Evolutionary conservation across 441 rosid genomes (phyloP).

Genomic region (Eruca vesicaria): DNA sequence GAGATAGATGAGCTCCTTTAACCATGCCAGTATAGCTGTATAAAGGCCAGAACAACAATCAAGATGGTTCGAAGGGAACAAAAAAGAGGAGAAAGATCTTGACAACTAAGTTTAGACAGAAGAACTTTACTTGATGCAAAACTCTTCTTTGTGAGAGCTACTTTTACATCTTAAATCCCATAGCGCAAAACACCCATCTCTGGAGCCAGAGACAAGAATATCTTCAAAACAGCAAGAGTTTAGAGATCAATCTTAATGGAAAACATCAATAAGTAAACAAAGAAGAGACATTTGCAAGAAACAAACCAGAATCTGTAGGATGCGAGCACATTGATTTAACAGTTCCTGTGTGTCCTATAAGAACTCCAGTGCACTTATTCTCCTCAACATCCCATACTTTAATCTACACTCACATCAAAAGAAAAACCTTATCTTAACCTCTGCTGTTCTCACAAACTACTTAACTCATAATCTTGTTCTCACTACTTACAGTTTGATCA

Average conservation of each 20-base stretch:
- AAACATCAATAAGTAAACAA: not conserved
- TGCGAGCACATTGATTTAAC: not conserved
- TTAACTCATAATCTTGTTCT: not conserved
- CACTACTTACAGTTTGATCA: not conserved
- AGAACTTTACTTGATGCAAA: not conserved
- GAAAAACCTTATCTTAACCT: no score
- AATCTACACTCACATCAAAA: not conserved
- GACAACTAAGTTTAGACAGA: not conserved
- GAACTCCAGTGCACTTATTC: not conserved
- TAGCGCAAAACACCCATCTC: not conserved
- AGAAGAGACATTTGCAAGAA: not conserved
- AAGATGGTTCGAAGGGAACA: not conserved
- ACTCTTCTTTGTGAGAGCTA: no score
- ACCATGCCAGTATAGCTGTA: not conserved
- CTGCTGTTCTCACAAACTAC: not conserved
- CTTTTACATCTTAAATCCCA: not conserved
- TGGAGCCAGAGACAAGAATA: not conserved
- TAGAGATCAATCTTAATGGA: not conserved
- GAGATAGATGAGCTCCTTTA: not conserved
- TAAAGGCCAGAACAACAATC: not conserved
- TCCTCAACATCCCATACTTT: not conserved
- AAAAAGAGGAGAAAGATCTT: not conserved
- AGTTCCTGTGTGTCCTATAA: not conserved
- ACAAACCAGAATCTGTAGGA: not conserved
- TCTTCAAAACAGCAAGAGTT: not conserved